phyloP scores from a whole-genome alignment of 139 green algal species.

The Tetradesmus lagerheimii region DNA sequence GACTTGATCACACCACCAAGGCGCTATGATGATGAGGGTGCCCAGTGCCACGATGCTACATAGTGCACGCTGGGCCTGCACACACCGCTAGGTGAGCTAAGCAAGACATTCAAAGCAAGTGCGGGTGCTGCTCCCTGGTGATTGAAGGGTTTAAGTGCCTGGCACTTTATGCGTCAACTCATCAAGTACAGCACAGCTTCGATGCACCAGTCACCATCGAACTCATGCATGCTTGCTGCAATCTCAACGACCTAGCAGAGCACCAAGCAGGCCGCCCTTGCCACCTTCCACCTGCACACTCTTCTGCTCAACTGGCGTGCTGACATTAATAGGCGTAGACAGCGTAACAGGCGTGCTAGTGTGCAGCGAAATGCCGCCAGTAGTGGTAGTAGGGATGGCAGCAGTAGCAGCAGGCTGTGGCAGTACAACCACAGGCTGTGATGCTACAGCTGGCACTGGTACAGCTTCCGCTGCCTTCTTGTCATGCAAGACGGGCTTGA shows the following conservation, averaged over 20 bases:
- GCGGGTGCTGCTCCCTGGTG: too few species aligned
- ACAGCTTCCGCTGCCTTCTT: not conserved
- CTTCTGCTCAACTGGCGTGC: slow-evolving; percentile 15
- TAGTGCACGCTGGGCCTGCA: too few species aligned
- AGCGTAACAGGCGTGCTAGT: not conserved
- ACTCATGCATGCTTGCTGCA: not conserved
- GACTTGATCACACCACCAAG: too few species aligned
- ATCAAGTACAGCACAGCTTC: too few species aligned
- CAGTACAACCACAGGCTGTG: not conserved
- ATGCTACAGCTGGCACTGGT: not conserved
- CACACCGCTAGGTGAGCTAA: too few species aligned
- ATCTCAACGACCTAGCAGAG: not conserved
- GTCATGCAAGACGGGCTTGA: not conserved
- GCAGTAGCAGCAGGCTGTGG: not conserved
- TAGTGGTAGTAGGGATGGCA: not conserved
- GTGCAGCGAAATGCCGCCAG: not conserved
- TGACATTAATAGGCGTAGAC: slow-evolving; percentile 7
- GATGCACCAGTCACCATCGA: too few species aligned
- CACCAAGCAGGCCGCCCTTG: too few species aligned
- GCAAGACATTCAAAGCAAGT: too few species aligned
- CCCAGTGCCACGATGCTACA: too few species aligned
- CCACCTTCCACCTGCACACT: not conserved
- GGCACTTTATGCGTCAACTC: too few species aligned
- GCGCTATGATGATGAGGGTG: too few species aligned
- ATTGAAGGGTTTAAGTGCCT: too few species aligned